A percentile compares a stretch with the other conserved stretches of the same genome.
phyloP scores from a whole-genome alignment of 306 rosid species.

The peach (Prunus persica) region DNA sequence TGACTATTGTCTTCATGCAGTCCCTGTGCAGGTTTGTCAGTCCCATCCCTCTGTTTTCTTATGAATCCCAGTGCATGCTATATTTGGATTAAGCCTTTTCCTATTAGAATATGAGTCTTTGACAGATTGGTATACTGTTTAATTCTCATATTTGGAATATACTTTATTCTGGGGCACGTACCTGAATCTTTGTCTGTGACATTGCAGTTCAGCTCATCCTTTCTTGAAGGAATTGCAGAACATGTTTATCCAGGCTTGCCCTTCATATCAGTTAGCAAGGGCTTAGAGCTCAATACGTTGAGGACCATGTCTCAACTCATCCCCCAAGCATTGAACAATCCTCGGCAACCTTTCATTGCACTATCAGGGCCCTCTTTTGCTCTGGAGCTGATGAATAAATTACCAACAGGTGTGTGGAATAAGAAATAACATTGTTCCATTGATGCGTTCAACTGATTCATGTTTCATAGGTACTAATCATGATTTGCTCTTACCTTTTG shows the following conservation, averaged over 20 bases:
- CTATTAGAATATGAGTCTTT: not conserved
- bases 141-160: not conserved
- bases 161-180: not conserved
- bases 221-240: conserved; percentile 78
- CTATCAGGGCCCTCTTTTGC: conserved; percentile 96
- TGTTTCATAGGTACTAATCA: conserved; percentile 5
- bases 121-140: not conserved
- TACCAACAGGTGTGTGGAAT: conserved; percentile 71
- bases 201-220: conserved; percentile 78
- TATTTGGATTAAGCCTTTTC: not conserved
- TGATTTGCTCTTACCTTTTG: conserved; percentile 20
- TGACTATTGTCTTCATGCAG: conserved; percentile 86
- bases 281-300: conserved; percentile 81
- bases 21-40: conserved; percentile 86
- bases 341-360: conserved; percentile 92
- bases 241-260: conserved; percentile 82
- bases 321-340: conserved; percentile 74
- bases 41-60: not conserved
- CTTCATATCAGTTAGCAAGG: conserved; percentile 90
- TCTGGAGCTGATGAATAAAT: conserved; percentile 72
- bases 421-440: not conserved
- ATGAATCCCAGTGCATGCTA: not conserved
- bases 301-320: conserved; percentile 94
- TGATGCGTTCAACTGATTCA: not conserved
- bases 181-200: conserved; percentile 28